phyloP scores from a whole-genome alignment of 345 rosid genomes.

The Alliaria petiolata region DNA sequence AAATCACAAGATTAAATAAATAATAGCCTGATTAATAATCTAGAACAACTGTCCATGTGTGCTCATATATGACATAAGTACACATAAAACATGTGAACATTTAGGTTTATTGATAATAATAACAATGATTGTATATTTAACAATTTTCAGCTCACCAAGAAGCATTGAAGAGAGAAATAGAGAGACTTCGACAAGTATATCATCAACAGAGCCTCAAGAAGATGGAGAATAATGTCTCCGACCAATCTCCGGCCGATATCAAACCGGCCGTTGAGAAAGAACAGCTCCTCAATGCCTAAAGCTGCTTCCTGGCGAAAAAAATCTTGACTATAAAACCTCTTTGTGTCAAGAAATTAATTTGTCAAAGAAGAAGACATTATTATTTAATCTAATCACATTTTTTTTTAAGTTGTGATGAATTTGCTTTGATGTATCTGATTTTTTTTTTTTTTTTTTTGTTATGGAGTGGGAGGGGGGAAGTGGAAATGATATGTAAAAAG shows the following conservation, averaged over 20 bases:
- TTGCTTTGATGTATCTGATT: slow-evolving; percentile 28
- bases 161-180: slow-evolving; percentile 88
- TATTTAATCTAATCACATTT: slow-evolving; percentile 27
- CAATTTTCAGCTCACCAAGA: slow-evolving; percentile 77
- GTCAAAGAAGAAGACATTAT: slow-evolving; percentile 6
- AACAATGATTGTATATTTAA: neutral
- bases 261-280: slow-evolving; percentile 33
- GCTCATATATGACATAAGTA: slow-evolving; percentile 3
- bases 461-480: slow-evolving; percentile 20
- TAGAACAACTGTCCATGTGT: slow-evolving; percentile 36
- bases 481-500: slow-evolving; percentile 28
- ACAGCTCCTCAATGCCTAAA: slow-evolving; percentile 32
- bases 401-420: slow-evolving; percentile 33
- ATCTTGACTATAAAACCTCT: slow-evolving; percentile 29
- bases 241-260: slow-evolving; percentile 34
- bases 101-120: neutral
- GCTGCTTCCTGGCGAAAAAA: neutral
- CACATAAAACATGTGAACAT: neutral
- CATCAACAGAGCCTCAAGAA: slow-evolving; percentile 60
- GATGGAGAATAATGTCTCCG: slow-evolving; percentile 35
- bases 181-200: slow-evolving; percentile 75
- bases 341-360: slow-evolving; percentile 27
- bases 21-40: neutral
- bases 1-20: slow-evolving; percentile 9
- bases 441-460: neutral